Evolutionary conservation across 208 protist species (phyloP).

Genomic region (Leishmania mexicana): DNA sequence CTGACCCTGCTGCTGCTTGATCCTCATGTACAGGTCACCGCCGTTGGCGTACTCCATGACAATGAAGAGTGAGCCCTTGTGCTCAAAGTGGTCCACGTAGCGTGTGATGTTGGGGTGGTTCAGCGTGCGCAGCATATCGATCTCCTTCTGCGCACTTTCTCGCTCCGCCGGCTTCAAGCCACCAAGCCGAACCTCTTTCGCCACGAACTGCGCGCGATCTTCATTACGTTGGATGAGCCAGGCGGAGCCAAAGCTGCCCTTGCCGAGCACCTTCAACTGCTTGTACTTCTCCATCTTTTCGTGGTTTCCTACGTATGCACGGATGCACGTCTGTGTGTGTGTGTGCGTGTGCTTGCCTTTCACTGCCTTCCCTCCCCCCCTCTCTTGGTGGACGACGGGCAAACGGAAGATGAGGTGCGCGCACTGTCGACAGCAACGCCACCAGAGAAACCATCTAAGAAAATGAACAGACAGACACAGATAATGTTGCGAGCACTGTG

Average conservation of each 20-base stretch:
- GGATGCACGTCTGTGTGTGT: background rate
- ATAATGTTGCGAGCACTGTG: background rate
- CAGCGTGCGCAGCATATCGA: constrained; percentile 83
- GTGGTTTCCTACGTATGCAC: background rate
- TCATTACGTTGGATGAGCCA: constrained; percentile 86
- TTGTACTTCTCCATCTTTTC: constrained; percentile 83
- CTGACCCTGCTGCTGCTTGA: constrained; percentile 69
- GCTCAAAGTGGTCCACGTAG: constrained; percentile 90
- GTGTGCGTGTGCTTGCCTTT: background rate
- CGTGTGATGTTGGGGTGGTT: constrained; percentile 92
- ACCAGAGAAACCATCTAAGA: background rate
- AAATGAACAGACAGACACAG: background rate
- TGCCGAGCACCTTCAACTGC: constrained; percentile 87
- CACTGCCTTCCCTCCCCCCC: background rate
- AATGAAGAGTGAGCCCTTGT: constrained; percentile 84
- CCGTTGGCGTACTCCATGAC: constrained; percentile 94
- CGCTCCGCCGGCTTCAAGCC: constrained; percentile 80
- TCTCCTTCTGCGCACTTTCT: constrained; percentile 88
- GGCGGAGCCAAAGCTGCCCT: constrained; percentile 91
- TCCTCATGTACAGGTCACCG: constrained; percentile 86
- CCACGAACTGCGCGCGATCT: constrained; percentile 86
- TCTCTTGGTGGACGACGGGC: background rate
- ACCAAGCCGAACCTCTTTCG: constrained; percentile 85
- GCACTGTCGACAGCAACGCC: background rate
- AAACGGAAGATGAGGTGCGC: background rate